Evolutionary conservation across 805 yeast species (phyloP).

Genomic region (Cyberlindnera euphorbiae): DNA sequence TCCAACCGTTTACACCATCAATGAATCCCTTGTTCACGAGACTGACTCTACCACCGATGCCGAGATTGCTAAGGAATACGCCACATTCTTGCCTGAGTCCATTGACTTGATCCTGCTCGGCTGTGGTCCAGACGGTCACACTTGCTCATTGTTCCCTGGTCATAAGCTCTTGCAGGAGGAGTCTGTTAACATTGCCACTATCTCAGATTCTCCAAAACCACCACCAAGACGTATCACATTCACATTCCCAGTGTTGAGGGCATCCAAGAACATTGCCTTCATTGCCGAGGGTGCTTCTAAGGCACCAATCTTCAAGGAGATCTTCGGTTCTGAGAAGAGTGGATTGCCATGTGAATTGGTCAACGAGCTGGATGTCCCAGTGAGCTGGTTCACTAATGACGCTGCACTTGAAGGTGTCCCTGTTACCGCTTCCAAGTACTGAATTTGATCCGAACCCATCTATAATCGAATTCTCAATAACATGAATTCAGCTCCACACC

Average conservation of each 20-base stretch:
- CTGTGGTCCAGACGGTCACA: constrained; percentile 95
- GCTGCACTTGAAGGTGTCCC: constrained; percentile 67
- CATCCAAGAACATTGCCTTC: constrained; percentile 53
- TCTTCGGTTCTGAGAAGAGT: constrained; percentile 49
- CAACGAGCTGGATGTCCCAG: constrained; percentile 52
- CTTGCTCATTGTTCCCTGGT: constrained; percentile 89
- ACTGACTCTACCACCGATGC: constrained; percentile 45
- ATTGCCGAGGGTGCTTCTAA: constrained; percentile 89
- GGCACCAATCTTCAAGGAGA: constrained; percentile 63
- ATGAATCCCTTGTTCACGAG: constrained; percentile 55
- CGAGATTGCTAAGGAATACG: constrained; percentile 60
- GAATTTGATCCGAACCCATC: too few relatives aligned
- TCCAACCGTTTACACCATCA: constrained; percentile 65
- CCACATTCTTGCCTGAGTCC: constrained; percentile 44
- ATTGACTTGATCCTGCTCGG: constrained; percentile 75
- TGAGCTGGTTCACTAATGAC: constrained; percentile 79
- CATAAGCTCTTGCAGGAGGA: constrained; percentile 61
- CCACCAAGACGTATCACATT: constrained; percentile 90
- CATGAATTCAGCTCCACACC: too few relatives aligned
- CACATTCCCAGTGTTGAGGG: constrained; percentile 69
- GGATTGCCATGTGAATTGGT: constrained; percentile 72
- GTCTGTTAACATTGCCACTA: constrained; percentile 49
- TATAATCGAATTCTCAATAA: too few relatives aligned
- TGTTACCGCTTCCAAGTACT: constrained; percentile 23
- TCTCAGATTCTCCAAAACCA: constrained; percentile 87